A percentile compares a stretch with the other conserved stretches of the same genome.
Evolutionary conservation across 2,329 filamentous ascomycete species (phyloP).

Genomic region (Karstenula rhodostoma): DNA sequence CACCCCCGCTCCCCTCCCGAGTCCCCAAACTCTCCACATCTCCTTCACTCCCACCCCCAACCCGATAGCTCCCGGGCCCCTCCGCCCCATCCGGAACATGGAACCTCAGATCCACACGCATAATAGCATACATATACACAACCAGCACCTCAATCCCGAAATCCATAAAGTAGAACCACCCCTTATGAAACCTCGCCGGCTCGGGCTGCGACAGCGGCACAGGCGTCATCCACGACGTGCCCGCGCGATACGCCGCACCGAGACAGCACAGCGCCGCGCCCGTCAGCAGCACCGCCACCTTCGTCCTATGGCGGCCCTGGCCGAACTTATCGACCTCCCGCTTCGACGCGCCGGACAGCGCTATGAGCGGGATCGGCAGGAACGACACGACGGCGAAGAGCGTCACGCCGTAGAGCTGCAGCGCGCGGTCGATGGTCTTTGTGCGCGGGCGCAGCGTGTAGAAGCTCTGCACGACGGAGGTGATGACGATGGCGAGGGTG

Average conservation of each 20-base stretch:
- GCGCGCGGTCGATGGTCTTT: conserved; percentile 63
- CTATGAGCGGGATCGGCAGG: conserved; percentile 68
- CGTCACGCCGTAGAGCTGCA: conserved; percentile 70
- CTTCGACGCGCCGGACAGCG: conserved; percentile 54
- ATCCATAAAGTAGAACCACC: conserved; percentile 82
- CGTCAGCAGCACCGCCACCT: conserved; percentile 70
- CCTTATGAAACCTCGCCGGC: conserved; percentile 75
- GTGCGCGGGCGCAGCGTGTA: conserved; percentile 68
- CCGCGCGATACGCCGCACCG: conserved; percentile 74
- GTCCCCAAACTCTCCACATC: neutral
- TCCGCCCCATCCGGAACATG: conserved; percentile 75
- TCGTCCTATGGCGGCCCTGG: conserved; percentile 70
- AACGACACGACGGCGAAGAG: conserved; percentile 72
- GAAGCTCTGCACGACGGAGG: conserved; percentile 68
- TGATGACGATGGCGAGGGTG: conserved; percentile 72
- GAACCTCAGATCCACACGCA: conserved; percentile 78
- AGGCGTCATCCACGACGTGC: conserved; percentile 61
- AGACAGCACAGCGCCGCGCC: conserved; percentile 68
- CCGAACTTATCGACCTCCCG: conserved; percentile 66
- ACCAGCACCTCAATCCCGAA: conserved; percentile 77
- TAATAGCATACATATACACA: conserved; percentile 70
- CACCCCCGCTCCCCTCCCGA: neutral
- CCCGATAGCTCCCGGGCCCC: conserved; percentile 46
- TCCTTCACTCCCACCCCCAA: conserved; percentile 2
- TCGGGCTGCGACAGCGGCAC: conserved; percentile 60